Base-by-base conservation (phyloP, 495 filamentous ascomycete genomes). In the Penicillium turbatum region DNA sequence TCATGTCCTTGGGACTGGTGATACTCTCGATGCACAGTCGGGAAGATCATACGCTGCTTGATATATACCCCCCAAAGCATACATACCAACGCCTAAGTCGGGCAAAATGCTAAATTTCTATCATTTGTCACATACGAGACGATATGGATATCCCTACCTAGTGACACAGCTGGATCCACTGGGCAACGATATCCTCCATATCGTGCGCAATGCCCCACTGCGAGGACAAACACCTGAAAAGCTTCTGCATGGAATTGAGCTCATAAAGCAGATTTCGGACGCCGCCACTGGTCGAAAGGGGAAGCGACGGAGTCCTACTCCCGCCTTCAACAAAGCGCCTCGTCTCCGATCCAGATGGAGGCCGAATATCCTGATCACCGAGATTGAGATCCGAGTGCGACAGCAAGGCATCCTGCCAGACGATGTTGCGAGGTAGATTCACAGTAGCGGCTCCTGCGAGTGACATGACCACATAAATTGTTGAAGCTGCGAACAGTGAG, bases 181-280 rank as follows among this genome's bases (percentile, higher is more conserved):
- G 60, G 8, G 73, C 66, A 38, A 77, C 52, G 38, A 77, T 70
- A 36, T 75, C 68, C 44, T 73, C 74, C 76, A 79, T 79, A 48
- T 79, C 73, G 61, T 70, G 67, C 16, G 76, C 76, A 51, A 79
- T 70, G 0, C 75, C 74, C 75, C 75, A 79, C 51, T 79, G 75
- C 3, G 70, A 71, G 15, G 63, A 69, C 4, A 79, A 57, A 48
- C 75, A 77, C 15, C 73, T 66, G 50, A 79, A 77, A 4, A 79
- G 60, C 55, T 77, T 79, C 55, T 76, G 75, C 62, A 77, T 75
- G 13, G 73, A 75, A 48, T 77, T 77, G 50, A 79, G 60, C 50
- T 79, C 75, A 59, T 79, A 79, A 11, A 77, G 53, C 21, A 79
- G 54, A 57, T 77, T 77, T 31, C 70, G 64, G 10, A 57, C 60